Percentiles rank a stretch among this genome's conserved stretches.
These are phyloP conservation scores for Mycena sanguinolenta DNA, from an alignment of 768 basidiomycete genomes.

Conservation along the genomic window DNA sequence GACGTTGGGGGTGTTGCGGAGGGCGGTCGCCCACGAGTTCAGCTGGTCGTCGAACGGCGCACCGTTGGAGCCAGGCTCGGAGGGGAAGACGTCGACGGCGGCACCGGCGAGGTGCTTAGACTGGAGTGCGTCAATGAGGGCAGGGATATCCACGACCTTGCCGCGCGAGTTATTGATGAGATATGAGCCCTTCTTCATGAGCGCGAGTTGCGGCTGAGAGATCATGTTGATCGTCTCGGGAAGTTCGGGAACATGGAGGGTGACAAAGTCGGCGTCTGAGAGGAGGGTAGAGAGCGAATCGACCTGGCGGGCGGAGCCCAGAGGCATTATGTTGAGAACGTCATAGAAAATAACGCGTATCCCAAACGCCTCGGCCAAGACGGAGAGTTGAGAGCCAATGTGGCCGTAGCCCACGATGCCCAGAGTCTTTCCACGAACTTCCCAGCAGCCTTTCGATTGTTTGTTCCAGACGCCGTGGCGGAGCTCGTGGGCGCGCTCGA, in stretches of 20 bases:
- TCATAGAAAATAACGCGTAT: conserved; percentile 97
- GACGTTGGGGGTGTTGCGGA: conserved; percentile 87
- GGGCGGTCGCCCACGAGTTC: conserved; percentile 84
- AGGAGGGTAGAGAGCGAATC: conserved; percentile 84
- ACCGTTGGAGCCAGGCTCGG: conserved; percentile 94
- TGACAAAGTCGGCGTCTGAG: conserved; percentile 89
- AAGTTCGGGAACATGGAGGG: conserved; percentile 96
- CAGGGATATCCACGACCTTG: conserved; percentile 94
- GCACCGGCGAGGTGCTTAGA: conserved; percentile 92
- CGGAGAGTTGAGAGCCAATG: conserved; percentile 96
- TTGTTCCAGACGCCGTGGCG: conserved; percentile 97
- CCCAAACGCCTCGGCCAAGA: conserved; percentile 96
- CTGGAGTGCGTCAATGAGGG: conserved; percentile 83
- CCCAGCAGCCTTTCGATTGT: conserved; percentile 98
- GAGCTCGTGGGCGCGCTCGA: conserved; percentile 90
- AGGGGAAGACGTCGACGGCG: conserved; percentile 93
- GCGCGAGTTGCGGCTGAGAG: conserved; percentile 75
- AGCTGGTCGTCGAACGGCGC: conserved; percentile 89
- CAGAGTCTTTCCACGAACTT: conserved; percentile 96
- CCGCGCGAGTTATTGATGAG: conserved; percentile 99
- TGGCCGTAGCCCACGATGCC: conserved; percentile 99
- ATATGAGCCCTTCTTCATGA: conserved; percentile 96
- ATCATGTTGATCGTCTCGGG: conserved; percentile 98
- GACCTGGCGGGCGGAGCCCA: conserved; percentile 93
- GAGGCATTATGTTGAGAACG: conserved; percentile 96